A percentile compares a stretch with the other conserved stretches of the same genome.
These are phyloP conservation scores for Melastoma malabathricum DNA, from an alignment of 345 rosid species.

Conservation along the genomic window DNA sequence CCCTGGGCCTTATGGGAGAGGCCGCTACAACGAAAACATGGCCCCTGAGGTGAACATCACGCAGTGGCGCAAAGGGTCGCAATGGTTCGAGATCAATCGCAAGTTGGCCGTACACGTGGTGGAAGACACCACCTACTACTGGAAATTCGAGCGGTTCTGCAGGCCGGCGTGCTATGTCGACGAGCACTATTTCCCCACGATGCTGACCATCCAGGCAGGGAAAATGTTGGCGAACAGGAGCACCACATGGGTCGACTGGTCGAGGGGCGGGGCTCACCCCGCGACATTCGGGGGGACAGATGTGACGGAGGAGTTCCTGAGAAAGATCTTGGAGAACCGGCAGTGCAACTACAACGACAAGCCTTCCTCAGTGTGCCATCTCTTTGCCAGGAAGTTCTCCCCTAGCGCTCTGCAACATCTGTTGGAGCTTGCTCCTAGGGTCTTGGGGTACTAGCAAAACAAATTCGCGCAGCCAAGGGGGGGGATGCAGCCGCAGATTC, in stretches of 20 bases:
- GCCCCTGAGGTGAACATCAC: slow-evolving; percentile 60
- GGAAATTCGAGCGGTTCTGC: slow-evolving; percentile 58
- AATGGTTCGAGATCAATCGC: slow-evolving; percentile 84
- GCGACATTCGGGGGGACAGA: slow-evolving; percentile 75
- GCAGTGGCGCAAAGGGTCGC: slow-evolving; percentile 90
- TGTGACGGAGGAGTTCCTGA: slow-evolving; percentile 54
- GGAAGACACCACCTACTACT: slow-evolving; percentile 50
- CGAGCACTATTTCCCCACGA: slow-evolving; percentile 91
- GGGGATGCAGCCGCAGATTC: too few relatives aligned
- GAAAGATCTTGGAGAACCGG: slow-evolving; percentile 20
- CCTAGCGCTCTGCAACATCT: slow-evolving; percentile 69
- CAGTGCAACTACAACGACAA: slow-evolving; percentile 50
- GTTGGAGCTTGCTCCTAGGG: slow-evolving; percentile 24
- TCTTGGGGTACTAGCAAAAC: too few relatives aligned
- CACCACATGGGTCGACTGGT: slow-evolving; percentile 95
- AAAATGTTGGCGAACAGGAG: slow-evolving; percentile 64
- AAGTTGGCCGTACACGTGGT: slow-evolving; percentile 56
- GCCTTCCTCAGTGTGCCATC: slow-evolving; percentile 33
- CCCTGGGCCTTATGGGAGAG: slow-evolving; percentile 76
- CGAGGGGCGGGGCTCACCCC: slow-evolving; percentile 89
- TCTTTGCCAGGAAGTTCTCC: slow-evolving; percentile 74
- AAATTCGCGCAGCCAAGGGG: too few relatives aligned
- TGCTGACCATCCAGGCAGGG: slow-evolving; percentile 66
- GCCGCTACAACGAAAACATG: slow-evolving; percentile 67
- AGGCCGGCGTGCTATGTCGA: slow-evolving; percentile 86